Base-by-base conservation (phyloP, 306 rosid genomes). In the Vigna mungo region DNA sequence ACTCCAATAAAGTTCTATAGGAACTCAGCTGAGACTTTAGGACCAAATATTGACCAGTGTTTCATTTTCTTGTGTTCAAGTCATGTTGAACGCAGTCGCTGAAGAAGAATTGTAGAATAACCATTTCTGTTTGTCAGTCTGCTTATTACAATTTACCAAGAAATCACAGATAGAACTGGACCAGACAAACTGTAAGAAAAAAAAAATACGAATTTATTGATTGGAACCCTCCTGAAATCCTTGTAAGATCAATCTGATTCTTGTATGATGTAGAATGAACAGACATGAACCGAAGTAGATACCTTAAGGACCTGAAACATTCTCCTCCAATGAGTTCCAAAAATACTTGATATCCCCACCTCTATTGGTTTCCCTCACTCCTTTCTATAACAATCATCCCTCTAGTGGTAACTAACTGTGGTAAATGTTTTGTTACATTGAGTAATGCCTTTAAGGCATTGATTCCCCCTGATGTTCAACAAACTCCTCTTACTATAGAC, bases 1-100 rank as follows among this genome's bases (percentile, higher is more conserved):
- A 44, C 66, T 52, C 18, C 53, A 65, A 69, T 74, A 48, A 25
- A 54, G 53, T 52, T 54, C 41, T 58, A 27, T 18, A 71, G 79
- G 52, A 73, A 61, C 49, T 63, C 47, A 17, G 6, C 65, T 72
- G 30, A 39, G 74, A 53, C 78, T 44, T 36, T 73, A 32, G 52
- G 74, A 53, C 83, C 55, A 54, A 74, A 47, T 68, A 55, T 3
- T 75, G 20, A 68, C 65, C 9, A 54, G 60, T 54, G 60, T 54
- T 54, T 54, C 60, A 54, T 20, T 66, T 61, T 44, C 49, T 43
- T 44, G 49, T 12, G 5, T 44, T 44, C 49, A 44, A 11, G 15
- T 44, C 49, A 44, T 44, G 16, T 3, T 9, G 48, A 43, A 44
- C 5, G 0, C 48, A 10, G 11, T 11, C 4, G 13, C 49, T 41